Percentiles rank a stretch among this genome's conserved stretches.
These are phyloP conservation scores for Grigorovia transvaalensis DNA, from an alignment of 805 yeast species.

Conservation along the genomic window DNA sequence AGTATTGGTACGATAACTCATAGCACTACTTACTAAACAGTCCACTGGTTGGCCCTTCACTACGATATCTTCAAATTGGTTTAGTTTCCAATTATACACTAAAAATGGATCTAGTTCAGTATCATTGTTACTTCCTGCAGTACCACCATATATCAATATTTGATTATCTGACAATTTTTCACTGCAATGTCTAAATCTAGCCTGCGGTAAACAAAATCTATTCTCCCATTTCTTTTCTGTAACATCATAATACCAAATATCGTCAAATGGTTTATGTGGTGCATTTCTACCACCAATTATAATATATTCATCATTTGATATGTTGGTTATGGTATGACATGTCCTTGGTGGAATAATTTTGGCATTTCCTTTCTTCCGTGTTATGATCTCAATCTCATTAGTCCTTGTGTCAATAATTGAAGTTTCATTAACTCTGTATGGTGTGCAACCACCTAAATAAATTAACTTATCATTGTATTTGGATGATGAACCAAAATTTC, in stretches of 20 bases:
- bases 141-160: constrained; percentile 46
- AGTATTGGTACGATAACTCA: constrained; percentile 8
- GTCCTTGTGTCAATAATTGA: constrained; percentile 5
- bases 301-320: constrained; percentile 22
- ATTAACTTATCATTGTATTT: constrained; percentile 2
- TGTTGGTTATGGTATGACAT: constrained; percentile 43
- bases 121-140: constrained; percentile 2
- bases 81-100: constrained; percentile 8
- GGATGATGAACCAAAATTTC: constrained; percentile 20
- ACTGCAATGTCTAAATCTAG: constrained; percentile 44
- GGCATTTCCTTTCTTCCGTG: not conserved
- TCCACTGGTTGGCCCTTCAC: not conserved
- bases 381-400: constrained; percentile 4
- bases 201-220: constrained; percentile 31
- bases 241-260: constrained; percentile 32
- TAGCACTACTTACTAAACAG: not conserved
- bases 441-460: constrained; percentile 32
- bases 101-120: constrained; percentile 13
- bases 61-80: constrained; percentile 10
- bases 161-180: constrained; percentile 20
- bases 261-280: constrained; percentile 40
- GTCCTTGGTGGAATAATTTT: constrained; percentile 33
- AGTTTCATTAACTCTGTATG: constrained; percentile 18
- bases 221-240: constrained; percentile 31
- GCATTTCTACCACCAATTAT: constrained; percentile 59